Base-by-base conservation (phyloP, 495 filamentous ascomycete species). In the Chaetomium cochliodes region DNA sequence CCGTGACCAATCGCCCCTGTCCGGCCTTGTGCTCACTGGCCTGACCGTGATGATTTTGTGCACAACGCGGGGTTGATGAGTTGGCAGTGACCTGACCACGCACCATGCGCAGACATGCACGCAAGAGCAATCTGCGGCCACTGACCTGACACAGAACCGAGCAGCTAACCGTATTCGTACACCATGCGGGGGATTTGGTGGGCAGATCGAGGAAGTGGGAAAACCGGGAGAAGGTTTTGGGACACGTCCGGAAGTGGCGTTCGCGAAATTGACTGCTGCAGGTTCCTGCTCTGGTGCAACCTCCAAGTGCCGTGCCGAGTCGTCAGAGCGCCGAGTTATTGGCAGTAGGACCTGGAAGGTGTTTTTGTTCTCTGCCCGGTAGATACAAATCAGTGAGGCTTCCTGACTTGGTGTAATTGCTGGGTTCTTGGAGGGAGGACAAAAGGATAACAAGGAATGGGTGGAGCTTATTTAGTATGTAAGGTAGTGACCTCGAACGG, bases 21-120 rank as follows among this genome's bases (percentile, higher is more conserved):
- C 67, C 46, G 28, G 55, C 15, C 13, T 18, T 44, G 41, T 11
- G 25, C 52, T 54, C 47, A 39, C 37, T 33, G 53, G 41, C 46
- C 37, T 33, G 53, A 30, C 46, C 49, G 51, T 41, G 58, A 60
- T 30, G 26, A 50, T 64, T 58, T 65, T 62, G 56, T 41, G 58
- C 51, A 55, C 59, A 47, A 62, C 49, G 49, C 25, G 60, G 59
- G 60, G 50, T 39, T 9, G 67, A 65, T 68, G 70, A 33, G 67
- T n/a, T 72, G 67, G 65, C 67, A 72, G 49, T 47, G 56, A 56
- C 62, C 42, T 55, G 50, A 61, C 33, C 62, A 62, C 57, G 64
- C 64, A 42, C 4, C 33, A 37, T 37, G 33, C 33, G 51, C 11
- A 33, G n/a, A 39, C 23, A 41, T 37, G 18, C 26, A 44, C n/a